phyloP scores from a whole-genome alignment of 2,329 filamentous ascomycete genomes.

The Fusarium proliferatum region DNA sequence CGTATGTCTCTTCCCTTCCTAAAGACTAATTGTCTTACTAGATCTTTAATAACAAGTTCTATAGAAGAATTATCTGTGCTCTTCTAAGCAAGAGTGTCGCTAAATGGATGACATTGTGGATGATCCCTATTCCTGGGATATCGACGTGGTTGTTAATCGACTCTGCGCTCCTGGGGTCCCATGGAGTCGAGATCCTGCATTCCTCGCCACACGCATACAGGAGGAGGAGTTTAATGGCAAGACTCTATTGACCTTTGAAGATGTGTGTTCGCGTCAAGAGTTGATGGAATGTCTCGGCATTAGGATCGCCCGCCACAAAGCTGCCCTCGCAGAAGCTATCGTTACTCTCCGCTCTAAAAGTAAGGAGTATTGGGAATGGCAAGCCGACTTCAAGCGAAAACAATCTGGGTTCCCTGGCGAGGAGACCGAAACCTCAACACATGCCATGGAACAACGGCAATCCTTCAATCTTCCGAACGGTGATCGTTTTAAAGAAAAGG shows the following conservation, averaged over 20 bases:
- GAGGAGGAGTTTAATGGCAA: slow-evolving; percentile 75
- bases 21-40: not conserved
- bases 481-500: not conserved
- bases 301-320: slow-evolving; percentile 66
- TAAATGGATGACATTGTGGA: slow-evolving; percentile 46
- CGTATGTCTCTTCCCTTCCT: not conserved
- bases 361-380: slow-evolving; percentile 56
- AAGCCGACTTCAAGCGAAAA: slow-evolving; percentile 37
- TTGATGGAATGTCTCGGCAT: slow-evolving; percentile 67
- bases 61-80: slow-evolving; percentile 10
- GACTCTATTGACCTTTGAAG: slow-evolving; percentile 67
- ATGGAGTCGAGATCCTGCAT: slow-evolving; percentile 60
- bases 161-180: slow-evolving; percentile 68
- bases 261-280: slow-evolving; percentile 62
- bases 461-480: not conserved
- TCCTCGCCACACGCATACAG: slow-evolving; percentile 66
- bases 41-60: not conserved
- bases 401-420: slow-evolving; percentile 26
- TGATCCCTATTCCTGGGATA: slow-evolving; percentile 82
- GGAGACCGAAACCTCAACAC: not conserved
- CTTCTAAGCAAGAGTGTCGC: not conserved
- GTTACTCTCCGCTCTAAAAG: slow-evolving; percentile 65
- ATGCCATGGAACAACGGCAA: not conserved
- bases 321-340: slow-evolving; percentile 68
- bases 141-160: slow-evolving; percentile 73